phyloP scores from a whole-genome alignment of 139 green algal species.

The Edaphochlamys debaryana region DNA sequence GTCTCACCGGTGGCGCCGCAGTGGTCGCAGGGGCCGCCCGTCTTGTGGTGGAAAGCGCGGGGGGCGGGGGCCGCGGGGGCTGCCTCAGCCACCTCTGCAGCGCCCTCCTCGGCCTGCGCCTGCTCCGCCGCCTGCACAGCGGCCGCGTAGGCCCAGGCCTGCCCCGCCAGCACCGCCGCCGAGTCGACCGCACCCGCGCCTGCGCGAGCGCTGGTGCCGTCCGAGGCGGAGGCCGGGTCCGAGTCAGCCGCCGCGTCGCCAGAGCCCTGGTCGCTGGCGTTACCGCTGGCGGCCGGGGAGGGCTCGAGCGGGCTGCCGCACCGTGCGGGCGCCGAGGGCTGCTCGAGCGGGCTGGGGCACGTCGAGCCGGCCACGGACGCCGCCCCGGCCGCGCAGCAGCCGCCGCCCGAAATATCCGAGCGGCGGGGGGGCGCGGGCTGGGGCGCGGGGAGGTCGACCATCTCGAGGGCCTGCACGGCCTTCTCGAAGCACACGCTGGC shows the following conservation, averaged over 20 bases:
- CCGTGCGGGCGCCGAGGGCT: no score
- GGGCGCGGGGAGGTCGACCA: no score
- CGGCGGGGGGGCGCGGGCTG: background rate
- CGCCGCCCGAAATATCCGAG: background rate
- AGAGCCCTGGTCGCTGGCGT: background rate
- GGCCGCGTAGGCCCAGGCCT: background rate
- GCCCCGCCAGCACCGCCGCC: background rate
- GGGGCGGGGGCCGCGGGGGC: background rate
- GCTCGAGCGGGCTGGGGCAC: no score
- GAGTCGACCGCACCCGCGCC: no score
- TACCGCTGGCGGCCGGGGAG: background rate
- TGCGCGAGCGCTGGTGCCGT: no score
- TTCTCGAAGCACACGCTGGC: constrained; percentile 29
- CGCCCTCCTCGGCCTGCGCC: background rate
- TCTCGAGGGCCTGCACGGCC: constrained; percentile 14
- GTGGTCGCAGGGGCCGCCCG: constrained; percentile 68
- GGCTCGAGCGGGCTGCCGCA: background rate
- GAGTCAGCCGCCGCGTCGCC: no score
- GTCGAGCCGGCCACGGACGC: background rate
- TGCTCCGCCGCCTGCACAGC: background rate
- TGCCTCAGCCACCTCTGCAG: background rate
- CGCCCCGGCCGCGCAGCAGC: background rate
- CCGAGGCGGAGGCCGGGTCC: no score
- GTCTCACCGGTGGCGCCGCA: constrained; percentile 53
- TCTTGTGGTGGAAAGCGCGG: constrained; percentile 49